Conservation (phyloP, 2,329 filamentous ascomycete genomes). For the Ambrosiella cleistominuta region DNA sequence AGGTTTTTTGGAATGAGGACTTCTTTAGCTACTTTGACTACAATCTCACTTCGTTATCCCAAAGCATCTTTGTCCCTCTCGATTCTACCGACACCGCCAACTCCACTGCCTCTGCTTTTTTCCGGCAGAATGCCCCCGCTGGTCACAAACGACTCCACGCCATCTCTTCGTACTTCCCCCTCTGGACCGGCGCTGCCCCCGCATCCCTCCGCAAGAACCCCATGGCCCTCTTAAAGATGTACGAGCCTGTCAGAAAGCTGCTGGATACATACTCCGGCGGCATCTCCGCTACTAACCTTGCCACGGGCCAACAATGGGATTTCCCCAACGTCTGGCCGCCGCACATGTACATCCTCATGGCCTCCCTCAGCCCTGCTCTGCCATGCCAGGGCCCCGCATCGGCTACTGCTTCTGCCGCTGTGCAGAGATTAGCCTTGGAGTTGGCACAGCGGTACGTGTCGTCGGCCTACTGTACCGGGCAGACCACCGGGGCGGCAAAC, state of each 20-base stretch:
- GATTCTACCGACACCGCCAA: conserved; percentile 2
- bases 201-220: conserved; percentile 39
- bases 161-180: conserved; percentile 46
- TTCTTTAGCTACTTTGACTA: conserved; percentile 51
- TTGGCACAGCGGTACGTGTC: conserved; percentile 50
- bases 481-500: conserved; percentile 46
- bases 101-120: conserved; percentile 16
- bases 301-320: conserved; percentile 50
- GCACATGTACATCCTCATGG: conserved; percentile 45
- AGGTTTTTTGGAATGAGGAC: conserved; percentile 46
- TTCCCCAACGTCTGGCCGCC: conserved; percentile 55
- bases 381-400: conserved; percentile 16
- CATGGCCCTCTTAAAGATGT: conserved; percentile 36
- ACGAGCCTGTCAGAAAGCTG: conserved; percentile 32
- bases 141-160: conserved; percentile 41
- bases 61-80: conserved; percentile 32
- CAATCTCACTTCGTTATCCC: conserved; percentile 41
- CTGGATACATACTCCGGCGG: conserved; percentile 36
- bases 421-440: conserved; percentile 37
- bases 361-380: conserved; percentile 41
- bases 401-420: conserved; percentile 35
- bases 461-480: conserved; percentile 53
- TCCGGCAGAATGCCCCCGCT: conserved; percentile 27
- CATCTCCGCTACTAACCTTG: conserved; percentile 43
- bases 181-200: conserved; percentile 50